Conservation (phyloP, 2,329 filamentous ascomycete genomes). For the Pyricularia grisea region DNA sequence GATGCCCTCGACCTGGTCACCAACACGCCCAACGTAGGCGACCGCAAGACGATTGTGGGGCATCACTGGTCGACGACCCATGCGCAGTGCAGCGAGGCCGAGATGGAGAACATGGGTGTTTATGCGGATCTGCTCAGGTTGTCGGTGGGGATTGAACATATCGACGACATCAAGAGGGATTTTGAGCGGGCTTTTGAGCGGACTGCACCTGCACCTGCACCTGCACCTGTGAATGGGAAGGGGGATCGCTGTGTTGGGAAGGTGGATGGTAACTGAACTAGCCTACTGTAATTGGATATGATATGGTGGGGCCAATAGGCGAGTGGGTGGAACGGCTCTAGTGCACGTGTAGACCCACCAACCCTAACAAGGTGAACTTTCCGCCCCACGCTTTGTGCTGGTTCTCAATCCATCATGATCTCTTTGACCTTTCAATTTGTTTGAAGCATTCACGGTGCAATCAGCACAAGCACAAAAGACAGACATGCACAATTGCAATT, state of each 20-base stretch:
- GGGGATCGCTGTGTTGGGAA: neutral
- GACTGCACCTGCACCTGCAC: too few relatives aligned
- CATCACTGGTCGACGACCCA: constrained; percentile 62
- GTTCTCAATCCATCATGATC: too few relatives aligned
- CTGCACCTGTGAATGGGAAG: neutral
- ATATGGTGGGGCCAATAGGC: too few relatives aligned
- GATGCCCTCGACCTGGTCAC: constrained; percentile 61
- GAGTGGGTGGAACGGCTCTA: too few relatives aligned
- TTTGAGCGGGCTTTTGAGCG: constrained; percentile 4
- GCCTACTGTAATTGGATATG: too few relatives aligned
- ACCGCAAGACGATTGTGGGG: constrained; percentile 52
- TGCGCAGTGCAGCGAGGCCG: constrained; percentile 50
- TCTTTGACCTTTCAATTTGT: too few relatives aligned
- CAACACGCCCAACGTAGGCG: constrained; percentile 56
- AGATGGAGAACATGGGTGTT: constrained; percentile 1
- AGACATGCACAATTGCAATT: too few relatives aligned
- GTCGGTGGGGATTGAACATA: constrained; percentile 13
- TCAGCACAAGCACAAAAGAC: too few relatives aligned
- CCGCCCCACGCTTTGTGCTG: too few relatives aligned
- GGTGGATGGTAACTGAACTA: neutral
- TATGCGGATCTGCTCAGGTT: constrained; percentile 33
- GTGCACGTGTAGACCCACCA: too few relatives aligned
- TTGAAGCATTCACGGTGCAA: too few relatives aligned
- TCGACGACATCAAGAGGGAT: constrained; percentile 8
- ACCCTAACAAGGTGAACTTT: too few relatives aligned